These are phyloP conservation scores for Acephala macrosclerotiorum DNA, from an alignment of 2,329 filamentous ascomycete genomes.

Conservation along the genomic window DNA sequence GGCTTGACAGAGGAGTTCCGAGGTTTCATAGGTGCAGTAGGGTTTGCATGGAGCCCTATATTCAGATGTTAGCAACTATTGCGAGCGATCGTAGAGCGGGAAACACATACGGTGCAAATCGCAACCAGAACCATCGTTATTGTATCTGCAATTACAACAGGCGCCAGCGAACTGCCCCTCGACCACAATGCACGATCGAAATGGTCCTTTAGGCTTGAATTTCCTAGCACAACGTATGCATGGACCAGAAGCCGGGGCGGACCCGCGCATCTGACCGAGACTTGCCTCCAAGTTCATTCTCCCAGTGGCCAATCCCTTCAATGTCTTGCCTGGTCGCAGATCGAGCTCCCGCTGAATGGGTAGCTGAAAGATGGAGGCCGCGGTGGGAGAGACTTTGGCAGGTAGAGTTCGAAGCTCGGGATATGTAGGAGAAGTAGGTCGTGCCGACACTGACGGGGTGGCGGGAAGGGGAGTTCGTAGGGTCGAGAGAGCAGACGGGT, in stretches of 20 bases:
- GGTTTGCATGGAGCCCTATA: background rate
- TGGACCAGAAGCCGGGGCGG: background rate
- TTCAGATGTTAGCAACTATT: background rate
- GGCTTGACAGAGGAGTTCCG: background rate
- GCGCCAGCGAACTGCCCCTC: background rate
- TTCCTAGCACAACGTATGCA: background rate
- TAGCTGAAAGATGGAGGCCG: no score
- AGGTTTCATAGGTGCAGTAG: background rate
- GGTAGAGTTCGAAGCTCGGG: no score
- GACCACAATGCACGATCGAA: background rate
- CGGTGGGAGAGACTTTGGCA: no score
- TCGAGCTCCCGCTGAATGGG: no score
- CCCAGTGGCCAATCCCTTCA: no score
- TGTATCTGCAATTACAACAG: constrained; percentile 3
- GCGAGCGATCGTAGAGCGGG: background rate
- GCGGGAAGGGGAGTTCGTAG: no score
- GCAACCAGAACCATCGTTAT: background rate
- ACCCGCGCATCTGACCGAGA: background rate
- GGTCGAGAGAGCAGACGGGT: no score
- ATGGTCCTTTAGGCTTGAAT: background rate
- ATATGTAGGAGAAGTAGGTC: no score
- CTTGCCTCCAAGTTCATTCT: background rate
- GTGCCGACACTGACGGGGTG: no score
- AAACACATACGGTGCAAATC: background rate
- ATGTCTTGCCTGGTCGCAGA: no score